These are phyloP conservation scores for Aurantiochytrium sp. DNA, from an alignment of 108 stramenopile genomes.

Conservation along the genomic window DNA sequence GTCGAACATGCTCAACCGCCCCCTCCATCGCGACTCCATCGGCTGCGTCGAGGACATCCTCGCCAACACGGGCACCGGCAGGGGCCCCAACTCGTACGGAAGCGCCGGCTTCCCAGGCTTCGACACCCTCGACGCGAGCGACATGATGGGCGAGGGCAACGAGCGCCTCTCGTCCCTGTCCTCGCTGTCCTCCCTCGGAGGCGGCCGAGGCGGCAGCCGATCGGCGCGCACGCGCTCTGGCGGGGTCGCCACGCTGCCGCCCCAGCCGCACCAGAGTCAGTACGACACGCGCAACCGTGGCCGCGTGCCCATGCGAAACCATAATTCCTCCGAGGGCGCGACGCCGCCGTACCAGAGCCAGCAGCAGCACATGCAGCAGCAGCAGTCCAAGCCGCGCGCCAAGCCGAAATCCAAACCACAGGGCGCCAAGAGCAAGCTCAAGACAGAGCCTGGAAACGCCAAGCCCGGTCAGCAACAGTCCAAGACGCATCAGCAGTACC, in stretches of 20 bases:
- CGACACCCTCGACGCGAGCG: not conserved
- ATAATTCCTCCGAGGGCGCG: not conserved
- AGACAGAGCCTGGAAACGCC: no score
- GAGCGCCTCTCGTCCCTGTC: not conserved
- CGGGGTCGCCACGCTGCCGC: not conserved
- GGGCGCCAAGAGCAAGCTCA: no score
- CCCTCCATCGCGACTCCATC: slow-evolving; percentile 2
- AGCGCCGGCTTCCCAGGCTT: not conserved
- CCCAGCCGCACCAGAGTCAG: not conserved
- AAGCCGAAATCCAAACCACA: no score
- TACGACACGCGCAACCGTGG: not conserved
- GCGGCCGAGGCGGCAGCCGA: not conserved
- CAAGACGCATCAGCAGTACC: no score
- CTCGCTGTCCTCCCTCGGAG: not conserved
- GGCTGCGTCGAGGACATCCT: not conserved
- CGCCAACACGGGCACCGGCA: not conserved
- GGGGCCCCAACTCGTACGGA: not conserved
- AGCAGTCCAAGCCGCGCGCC: no score
- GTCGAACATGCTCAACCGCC: not conserved
- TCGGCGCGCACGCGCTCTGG: not conserved
- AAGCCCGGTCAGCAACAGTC: no score
- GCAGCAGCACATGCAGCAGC: no score
- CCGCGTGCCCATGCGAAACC: not conserved
- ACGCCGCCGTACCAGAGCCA: no score
- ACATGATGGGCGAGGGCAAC: not conserved